Evolutionary conservation across 257 asterid genomes (phyloP).

Genomic region (Parsonsia alboflavescens): DNA sequence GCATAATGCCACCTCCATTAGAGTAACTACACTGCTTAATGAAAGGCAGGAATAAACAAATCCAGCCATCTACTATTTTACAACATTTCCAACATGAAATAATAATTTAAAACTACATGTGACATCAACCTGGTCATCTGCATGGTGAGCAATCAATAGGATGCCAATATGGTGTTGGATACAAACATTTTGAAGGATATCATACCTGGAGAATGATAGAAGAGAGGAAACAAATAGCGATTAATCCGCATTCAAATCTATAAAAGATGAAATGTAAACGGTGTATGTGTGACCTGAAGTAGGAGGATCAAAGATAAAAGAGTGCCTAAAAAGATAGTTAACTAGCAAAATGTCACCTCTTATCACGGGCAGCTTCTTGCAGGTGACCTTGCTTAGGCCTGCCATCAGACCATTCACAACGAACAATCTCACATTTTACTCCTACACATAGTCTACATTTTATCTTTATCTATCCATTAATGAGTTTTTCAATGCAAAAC

Average conservation of each 20-base stretch:
- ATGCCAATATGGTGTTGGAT: constrained; percentile 45
- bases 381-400: constrained; percentile 73
- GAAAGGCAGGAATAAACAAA: not conserved
- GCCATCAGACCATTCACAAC: constrained; percentile 80
- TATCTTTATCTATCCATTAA: constrained; percentile 29
- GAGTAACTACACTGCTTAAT: constrained; percentile 13
- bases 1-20: constrained; percentile 31
- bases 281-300: not conserved
- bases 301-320: not conserved
- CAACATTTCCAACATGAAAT: not conserved
- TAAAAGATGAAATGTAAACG: not conserved
- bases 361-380: constrained; percentile 90
- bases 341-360: constrained; percentile 44
- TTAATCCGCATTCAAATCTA: not conserved
- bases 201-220: constrained; percentile 48
- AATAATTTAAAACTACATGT: constrained; percentile 5
- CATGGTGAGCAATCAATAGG: constrained; percentile 84
- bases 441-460: constrained; percentile 65
- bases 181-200: constrained; percentile 55
- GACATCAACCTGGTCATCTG: constrained; percentile 83
- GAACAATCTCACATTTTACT: constrained; percentile 69
- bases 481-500: constrained; percentile 21
- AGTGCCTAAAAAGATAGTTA: not conserved
- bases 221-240: constrained; percentile 2
- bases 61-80: not conserved